A percentile compares a stretch with the other conserved stretches of the same genome.
phyloP scores from a whole-genome alignment of 148 eudicot genomes.

The Vaccinium vitisidaea region DNA sequence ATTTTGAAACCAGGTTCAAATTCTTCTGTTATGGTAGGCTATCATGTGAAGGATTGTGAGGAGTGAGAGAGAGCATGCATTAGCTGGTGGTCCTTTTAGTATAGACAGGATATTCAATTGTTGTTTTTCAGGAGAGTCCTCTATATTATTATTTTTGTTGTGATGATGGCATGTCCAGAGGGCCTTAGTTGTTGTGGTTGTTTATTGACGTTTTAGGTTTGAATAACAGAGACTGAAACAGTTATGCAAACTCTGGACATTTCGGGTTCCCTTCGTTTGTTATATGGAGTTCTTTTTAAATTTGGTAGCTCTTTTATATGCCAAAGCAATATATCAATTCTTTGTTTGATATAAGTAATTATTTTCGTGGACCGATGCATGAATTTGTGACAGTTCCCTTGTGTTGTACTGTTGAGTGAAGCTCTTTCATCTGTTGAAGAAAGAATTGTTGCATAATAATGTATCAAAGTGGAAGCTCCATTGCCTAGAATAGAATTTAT shows the following conservation, averaged over 20 bases:
- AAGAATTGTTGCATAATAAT: constrained; percentile 13
- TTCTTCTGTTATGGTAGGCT: background rate
- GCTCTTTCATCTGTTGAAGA: constrained; percentile 15
- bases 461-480: constrained; percentile 25
- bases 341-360: background rate
- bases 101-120: background rate
- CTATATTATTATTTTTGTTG: background rate
- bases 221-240: background rate
- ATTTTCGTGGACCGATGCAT: constrained; percentile 13
- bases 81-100: background rate
- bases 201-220: background rate
- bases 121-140: background rate
- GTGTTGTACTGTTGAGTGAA: constrained; percentile 21
- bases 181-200: constrained; percentile 1
- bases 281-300: background rate
- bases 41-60: background rate
- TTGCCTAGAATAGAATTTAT: constrained; percentile 28
- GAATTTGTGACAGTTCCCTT: constrained; percentile 19
- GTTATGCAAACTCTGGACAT: background rate
- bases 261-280: background rate
- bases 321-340: background rate
- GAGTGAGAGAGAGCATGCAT: background rate
- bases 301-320: background rate
- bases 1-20: background rate
- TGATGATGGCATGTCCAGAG: background rate